Percentiles rank a stretch among this genome's conserved stretches.
These are phyloP conservation scores for Colletotrichum echinochloae DNA, from an alignment of 2,329 filamentous ascomycete genomes.

Conservation along the genomic window DNA sequence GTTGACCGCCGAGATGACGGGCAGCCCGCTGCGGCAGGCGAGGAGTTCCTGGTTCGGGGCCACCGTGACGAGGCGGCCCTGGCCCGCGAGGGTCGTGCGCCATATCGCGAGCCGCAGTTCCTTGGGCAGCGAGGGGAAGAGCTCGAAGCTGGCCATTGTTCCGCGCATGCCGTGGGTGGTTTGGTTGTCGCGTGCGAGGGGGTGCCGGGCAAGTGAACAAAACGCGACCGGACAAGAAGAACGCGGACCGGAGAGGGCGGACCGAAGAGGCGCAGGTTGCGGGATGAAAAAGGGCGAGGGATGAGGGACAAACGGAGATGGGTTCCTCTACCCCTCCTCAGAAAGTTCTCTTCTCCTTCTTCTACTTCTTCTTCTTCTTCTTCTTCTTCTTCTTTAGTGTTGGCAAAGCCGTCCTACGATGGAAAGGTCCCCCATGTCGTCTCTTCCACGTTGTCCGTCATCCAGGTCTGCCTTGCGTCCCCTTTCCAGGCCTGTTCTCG, in stretches of 20 bases:
- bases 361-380: too few species aligned
- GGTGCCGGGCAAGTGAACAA: not conserved
- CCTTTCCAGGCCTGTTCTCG: too few species aligned
- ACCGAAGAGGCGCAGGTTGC: too few species aligned
- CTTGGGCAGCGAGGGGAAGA: constrained; percentile 3
- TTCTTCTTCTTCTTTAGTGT: too few species aligned
- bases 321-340: not conserved
- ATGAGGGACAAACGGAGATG: not conserved
- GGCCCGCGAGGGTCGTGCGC: not conserved
- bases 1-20: constrained; percentile 16
- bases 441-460: not conserved
- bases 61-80: constrained; percentile 6
- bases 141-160: not conserved
- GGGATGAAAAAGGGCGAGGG: not conserved
- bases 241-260: too few species aligned
- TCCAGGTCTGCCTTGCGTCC: not conserved
- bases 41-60: not conserved
- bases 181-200: not conserved
- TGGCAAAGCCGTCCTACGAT: not conserved
- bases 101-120: constrained; percentile 11
- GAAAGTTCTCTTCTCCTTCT: not conserved
- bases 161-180: too few species aligned
- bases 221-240: not conserved
- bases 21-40: not conserved
- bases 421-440: not conserved